phyloP scores from a whole-genome alignment of 352 stramenopile genomes.

The Pythium aphanidermatum region DNA sequence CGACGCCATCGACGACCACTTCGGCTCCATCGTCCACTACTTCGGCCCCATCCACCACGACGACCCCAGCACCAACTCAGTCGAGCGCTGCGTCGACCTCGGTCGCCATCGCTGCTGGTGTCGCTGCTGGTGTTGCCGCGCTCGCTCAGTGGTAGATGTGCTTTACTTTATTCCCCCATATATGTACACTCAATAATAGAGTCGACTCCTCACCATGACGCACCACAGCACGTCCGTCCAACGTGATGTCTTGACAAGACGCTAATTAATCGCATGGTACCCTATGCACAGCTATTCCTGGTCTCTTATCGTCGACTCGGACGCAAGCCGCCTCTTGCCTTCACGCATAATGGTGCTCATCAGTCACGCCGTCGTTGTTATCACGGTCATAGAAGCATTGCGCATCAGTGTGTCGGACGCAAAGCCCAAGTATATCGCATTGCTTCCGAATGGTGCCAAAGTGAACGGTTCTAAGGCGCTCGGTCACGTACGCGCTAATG shows the following conservation, averaged over 20 bases:
- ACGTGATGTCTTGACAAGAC: too few relatives aligned
- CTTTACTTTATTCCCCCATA: background rate
- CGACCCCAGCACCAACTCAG: background rate
- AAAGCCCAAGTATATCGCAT: slow-evolving; percentile 13
- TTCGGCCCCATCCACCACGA: background rate
- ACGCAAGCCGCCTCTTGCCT: too few relatives aligned
- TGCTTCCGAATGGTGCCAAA: slow-evolving; percentile 24
- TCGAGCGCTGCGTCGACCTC: background rate
- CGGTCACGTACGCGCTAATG: slow-evolving; percentile 18
- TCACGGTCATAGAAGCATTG: too few relatives aligned
- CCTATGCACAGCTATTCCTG: too few relatives aligned
- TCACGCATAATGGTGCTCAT: too few relatives aligned
- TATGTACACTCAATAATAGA: too few relatives aligned
- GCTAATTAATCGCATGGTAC: too few relatives aligned
- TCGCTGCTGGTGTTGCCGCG: background rate
- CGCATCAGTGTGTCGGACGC: background rate
- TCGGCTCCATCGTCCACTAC: background rate
- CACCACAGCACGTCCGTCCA: too few relatives aligned
- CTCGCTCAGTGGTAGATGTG: background rate
- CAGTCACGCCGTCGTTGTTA: too few relatives aligned
- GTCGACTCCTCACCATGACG: too few relatives aligned
- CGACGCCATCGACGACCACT: background rate
- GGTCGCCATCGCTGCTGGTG: background rate
- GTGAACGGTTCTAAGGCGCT: slow-evolving; percentile 14
- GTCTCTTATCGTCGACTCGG: too few relatives aligned